A percentile compares a stretch with the other conserved stretches of the same genome.
Conservation (phyloP, 371 early-diverging fungal species). For the Lichtheimia ramosa region DNA sequence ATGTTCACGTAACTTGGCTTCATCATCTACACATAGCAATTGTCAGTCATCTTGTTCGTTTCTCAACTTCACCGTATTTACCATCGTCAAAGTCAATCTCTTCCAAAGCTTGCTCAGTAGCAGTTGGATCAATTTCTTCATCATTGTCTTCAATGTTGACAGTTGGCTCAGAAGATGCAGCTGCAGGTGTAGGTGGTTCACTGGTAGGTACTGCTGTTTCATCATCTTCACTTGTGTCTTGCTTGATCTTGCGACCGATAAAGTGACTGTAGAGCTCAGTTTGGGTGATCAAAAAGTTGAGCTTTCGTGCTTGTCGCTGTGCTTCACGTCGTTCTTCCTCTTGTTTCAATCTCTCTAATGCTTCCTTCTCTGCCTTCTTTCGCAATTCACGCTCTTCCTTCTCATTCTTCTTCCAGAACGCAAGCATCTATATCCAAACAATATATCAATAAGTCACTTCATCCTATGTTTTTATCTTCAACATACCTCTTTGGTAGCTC, state of each 20-base stretch:
- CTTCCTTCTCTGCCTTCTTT: constrained; percentile 90
- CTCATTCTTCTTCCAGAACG: constrained; percentile 91
- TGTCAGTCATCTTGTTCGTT: background rate
- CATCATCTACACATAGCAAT: constrained; percentile 48
- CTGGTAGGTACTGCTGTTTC: constrained; percentile 40
- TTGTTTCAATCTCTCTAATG: constrained; percentile 74
- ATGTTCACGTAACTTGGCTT: constrained; percentile 66
- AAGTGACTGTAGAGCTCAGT: constrained; percentile 98
- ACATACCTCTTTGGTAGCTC: constrained; percentile 43
- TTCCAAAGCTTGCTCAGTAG: constrained; percentile 33
- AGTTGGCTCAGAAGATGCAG: constrained; percentile 13
- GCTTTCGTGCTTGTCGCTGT: constrained; percentile 89
- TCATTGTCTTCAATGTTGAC: constrained; percentile 22
- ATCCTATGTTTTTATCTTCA: background rate
- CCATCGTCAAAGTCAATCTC: constrained; percentile 62
- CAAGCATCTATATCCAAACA: constrained; percentile 54
- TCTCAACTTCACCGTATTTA: background rate
- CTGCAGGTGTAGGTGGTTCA: constrained; percentile 10
- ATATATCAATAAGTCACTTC: too few relatives aligned
- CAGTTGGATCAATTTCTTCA: constrained; percentile 25
- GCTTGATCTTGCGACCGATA: constrained; percentile 80
- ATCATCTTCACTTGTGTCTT: constrained; percentile 41
- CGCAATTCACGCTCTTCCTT: constrained; percentile 88
- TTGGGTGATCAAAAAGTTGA: constrained; percentile 95
- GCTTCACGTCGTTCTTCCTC: constrained; percentile 93